Evolutionary conservation across 257 asterid species (phyloP), one percentile per base, ranked within the genome.

Genomic region (Asclepias syriaca): DNA sequence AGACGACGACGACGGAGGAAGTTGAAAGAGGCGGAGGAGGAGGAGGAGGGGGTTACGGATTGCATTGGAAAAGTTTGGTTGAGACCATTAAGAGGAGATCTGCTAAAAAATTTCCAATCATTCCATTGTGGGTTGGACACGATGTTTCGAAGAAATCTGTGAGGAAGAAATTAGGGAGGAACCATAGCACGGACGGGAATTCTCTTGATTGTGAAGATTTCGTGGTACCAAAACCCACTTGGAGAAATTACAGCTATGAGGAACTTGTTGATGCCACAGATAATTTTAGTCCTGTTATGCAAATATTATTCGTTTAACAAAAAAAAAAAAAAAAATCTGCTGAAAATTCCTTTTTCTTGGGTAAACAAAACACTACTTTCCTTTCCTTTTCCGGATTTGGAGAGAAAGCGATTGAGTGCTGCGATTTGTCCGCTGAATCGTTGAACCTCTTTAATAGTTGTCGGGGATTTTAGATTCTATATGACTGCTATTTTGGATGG

Each of bases 261-360:
- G 90, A 90, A 54, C 98, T 92, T 64, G 74, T 71, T 2, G 79
- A 72, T 48, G 97, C 98, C 53, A 92, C 98, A 15, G 74, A 86
- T 54, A 71, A 84, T 72, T 92, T 92, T 46, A 77, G 81, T 79
- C 79, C 86, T 8, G 97, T 97, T 92, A 78, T 58, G 65, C 32
- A 66, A 22, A 21, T 22, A 0, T 16, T 53, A 16, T 19, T 0
- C 57, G 0, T 32, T 0, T 19, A 27, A 21, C 7, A 1, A n/a
- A n/a, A n/a, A n/a, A n/a, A n/a, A n/a, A n/a, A n/a, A n/a, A n/a
- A n/a, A n/a, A n/a, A n/a, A n/a, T 22, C 37, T 18, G 49, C 68
- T 5, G 39, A 61, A 29, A 40, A 40, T 40, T 32, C 6, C 46
- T 9, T 13, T 32, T 34, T 34, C 37, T 34, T 34, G 37, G 37